Evolutionary conservation across 2,329 filamentous ascomycete genomes (phyloP).

Genomic region (Aspergillus sp.): DNA sequence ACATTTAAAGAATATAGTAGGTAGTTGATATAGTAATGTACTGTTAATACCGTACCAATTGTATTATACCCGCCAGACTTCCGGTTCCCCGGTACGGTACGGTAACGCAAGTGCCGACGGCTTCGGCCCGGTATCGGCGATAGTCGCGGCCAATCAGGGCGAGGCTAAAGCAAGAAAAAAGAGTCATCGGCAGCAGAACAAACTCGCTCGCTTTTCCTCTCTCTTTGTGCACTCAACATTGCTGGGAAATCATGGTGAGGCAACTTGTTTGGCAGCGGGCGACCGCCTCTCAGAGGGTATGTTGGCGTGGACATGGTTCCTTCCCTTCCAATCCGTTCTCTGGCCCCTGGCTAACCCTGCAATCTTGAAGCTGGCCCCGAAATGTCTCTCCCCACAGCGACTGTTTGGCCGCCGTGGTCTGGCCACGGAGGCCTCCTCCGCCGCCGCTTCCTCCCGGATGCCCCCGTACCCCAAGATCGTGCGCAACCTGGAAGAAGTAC

Average conservation of each 20-base stretch:
- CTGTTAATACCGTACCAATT: background rate
- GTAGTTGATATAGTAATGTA: background rate
- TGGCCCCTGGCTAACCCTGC: conserved; percentile 1
- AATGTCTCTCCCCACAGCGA: conserved; percentile 34
- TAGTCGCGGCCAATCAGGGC: background rate
- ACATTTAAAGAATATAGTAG: no score
- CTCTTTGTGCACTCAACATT: background rate
- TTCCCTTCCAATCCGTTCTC: conserved; percentile 1
- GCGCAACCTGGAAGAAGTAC: conserved; percentile 72
- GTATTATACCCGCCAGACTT: background rate
- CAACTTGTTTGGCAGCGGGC: conserved; percentile 41
- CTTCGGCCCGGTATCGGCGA: conserved; percentile 3
- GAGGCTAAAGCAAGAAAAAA: background rate
- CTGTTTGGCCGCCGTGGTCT: conserved; percentile 32
- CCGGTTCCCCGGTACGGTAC: background rate
- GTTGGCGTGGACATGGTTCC: conserved; percentile 13
- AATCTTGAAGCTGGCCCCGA: conserved; percentile 30
- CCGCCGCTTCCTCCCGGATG: conserved; percentile 51
- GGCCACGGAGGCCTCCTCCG: conserved; percentile 35
- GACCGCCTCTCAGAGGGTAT: conserved; percentile 38
- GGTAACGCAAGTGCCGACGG: background rate
- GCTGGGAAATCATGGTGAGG: conserved; percentile 35
- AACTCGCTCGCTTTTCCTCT: background rate
- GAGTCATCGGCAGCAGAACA: background rate
- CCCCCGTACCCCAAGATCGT: conserved; percentile 83